These are phyloP conservation scores for Eucalyptus guilfoylei DNA, from an alignment of 345 rosid species.

Conservation along the genomic window DNA sequence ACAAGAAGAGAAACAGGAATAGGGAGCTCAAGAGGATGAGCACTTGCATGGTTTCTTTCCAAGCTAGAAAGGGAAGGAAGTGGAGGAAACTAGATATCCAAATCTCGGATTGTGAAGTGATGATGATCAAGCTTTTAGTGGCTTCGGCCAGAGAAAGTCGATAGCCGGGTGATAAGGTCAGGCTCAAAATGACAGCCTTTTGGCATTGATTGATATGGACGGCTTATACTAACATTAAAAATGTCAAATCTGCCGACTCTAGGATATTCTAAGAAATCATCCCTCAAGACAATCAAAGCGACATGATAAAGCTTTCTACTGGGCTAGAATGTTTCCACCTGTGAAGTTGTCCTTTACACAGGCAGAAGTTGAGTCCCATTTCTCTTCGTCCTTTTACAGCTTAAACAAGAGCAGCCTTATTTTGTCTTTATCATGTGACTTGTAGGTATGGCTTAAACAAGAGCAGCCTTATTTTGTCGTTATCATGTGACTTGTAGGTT, in stretches of 20 bases:
- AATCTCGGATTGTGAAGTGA: not conserved
- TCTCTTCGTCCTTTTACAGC: not conserved
- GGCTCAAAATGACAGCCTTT: not conserved
- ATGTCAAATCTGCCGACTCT: not conserved
- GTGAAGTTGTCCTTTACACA: too few relatives aligned
- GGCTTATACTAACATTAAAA: not conserved
- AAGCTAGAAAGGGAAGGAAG: not conserved
- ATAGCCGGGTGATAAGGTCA: not conserved
- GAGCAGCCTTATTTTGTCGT: not conserved
- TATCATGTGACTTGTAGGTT: not conserved
- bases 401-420: too few relatives aligned
- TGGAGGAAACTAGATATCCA: not conserved
- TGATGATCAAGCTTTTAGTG: not conserved
- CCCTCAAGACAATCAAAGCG: not conserved
- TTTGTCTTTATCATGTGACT: too few relatives aligned
- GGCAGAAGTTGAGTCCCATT: not conserved
- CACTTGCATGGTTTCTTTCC: not conserved
- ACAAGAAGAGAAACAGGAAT: not conserved
- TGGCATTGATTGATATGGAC: not conserved
- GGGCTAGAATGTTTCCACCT: not conserved
- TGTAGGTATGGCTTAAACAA: too few relatives aligned
- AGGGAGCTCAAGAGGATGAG: not conserved
- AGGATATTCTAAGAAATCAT: not conserved
- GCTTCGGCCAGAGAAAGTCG: not conserved
- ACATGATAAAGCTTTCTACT: not conserved